Percentiles rank a stretch among this genome's conserved stretches.
These are phyloP conservation scores for Lachnellula suecica DNA, from an alignment of 2,329 filamentous ascomycete species.

Conservation along the genomic window DNA sequence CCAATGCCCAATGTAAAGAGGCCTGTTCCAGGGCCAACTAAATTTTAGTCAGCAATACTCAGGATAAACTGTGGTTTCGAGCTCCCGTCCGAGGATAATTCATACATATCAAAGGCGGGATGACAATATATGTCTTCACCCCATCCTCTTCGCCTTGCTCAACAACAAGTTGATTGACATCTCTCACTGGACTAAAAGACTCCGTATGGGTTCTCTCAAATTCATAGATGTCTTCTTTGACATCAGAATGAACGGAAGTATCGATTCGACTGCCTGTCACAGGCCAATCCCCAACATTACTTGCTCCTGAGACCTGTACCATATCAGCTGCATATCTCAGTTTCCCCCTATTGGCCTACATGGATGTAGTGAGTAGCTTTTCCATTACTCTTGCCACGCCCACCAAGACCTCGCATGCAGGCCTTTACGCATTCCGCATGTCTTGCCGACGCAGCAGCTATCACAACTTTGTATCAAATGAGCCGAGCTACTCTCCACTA, in stretches of 20 bases:
- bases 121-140: constrained; percentile 46
- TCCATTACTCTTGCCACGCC: constrained; percentile 36
- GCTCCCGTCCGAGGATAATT: not conserved
- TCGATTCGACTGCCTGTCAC: constrained; percentile 34
- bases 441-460: constrained; percentile 42
- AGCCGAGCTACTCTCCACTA: not conserved
- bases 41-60: not conserved
- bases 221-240: constrained; percentile 41
- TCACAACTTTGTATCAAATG: constrained; percentile 33
- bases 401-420: constrained; percentile 41
- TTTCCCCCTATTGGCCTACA: constrained; percentile 14
- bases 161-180: constrained; percentile 43
- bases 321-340: not conserved
- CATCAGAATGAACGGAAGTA: constrained; percentile 40
- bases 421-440: constrained; percentile 39
- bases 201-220: constrained; percentile 37
- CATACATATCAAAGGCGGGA: constrained; percentile 44
- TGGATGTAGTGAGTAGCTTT: constrained; percentile 41
- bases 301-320: not conserved
- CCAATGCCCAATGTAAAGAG: constrained; percentile 40
- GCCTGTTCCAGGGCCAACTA: constrained; percentile 41
- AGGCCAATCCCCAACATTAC: constrained; percentile 38
- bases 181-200: constrained; percentile 41
- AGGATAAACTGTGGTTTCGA: no score
- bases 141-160: constrained; percentile 37